These are phyloP conservation scores for Dionaea muscipula DNA, from an alignment of 179 eudicot genomes.

Conservation along the genomic window DNA sequence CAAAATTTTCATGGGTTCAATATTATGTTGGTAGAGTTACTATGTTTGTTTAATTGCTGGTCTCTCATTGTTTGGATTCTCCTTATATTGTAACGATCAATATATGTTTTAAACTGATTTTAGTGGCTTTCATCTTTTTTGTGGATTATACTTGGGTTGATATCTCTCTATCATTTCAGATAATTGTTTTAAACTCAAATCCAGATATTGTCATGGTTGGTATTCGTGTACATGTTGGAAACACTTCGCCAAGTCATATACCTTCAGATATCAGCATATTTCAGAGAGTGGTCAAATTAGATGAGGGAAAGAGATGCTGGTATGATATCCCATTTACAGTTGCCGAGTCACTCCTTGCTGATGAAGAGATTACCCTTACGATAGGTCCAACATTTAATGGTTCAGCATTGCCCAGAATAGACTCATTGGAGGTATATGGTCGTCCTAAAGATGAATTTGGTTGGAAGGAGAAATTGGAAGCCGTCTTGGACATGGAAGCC, in stretches of 20 bases:
- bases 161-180: slow-evolving; percentile 31
- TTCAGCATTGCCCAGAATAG: slow-evolving; percentile 73
- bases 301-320: slow-evolving; percentile 98
- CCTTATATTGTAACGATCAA: no score
- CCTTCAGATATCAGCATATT: slow-evolving; percentile 81
- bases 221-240: slow-evolving; percentile 85
- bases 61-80: no score
- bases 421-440: slow-evolving; percentile 91
- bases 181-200: slow-evolving; percentile 74
- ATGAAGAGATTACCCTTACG: slow-evolving; percentile 71
- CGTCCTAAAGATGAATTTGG: slow-evolving; percentile 99
- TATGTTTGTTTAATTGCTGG: no score
- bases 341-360: slow-evolving; percentile 97
- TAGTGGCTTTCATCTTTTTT: background rate
- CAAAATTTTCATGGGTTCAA: no score
- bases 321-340: slow-evolving; percentile 97
- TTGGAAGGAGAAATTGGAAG: slow-evolving; percentile 99
- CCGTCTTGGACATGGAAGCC: slow-evolving; percentile 89
- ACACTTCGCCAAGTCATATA: slow-evolving; percentile 76
- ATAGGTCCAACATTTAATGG: slow-evolving; percentile 77
- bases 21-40: no score
- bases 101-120: background rate
- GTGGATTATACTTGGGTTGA: background rate
- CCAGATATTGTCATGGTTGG: slow-evolving; percentile 99
- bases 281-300: slow-evolving; percentile 83